phyloP scores from a whole-genome alignment of 2,329 filamentous ascomycete genomes.

The Arthroderma sp. region DNA sequence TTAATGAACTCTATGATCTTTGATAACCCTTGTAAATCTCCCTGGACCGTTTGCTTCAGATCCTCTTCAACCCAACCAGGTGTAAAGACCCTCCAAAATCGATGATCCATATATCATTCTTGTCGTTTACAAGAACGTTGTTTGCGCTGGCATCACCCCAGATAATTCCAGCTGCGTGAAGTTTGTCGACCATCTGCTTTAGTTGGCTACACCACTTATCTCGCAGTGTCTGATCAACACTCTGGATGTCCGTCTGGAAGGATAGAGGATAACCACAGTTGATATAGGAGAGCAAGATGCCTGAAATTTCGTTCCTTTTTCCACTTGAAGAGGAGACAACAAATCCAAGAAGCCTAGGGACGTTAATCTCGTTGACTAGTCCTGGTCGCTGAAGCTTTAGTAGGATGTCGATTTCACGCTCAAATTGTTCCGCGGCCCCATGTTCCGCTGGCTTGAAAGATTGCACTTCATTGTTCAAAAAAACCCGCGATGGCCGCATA shows the following conservation, averaged over 20 bases:
- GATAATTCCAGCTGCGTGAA: conserved; percentile 2
- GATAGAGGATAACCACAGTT: conserved; percentile 1
- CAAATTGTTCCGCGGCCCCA: neutral
- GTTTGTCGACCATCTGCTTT: neutral
- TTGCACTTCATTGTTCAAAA: neutral
- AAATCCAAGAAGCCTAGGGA: conserved; percentile 5
- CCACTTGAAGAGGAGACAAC: conserved; percentile 1
- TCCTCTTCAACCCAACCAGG: conserved; percentile 5
- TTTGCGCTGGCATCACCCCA: conserved; percentile 5
- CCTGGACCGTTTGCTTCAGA: neutral
- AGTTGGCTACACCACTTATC: conserved; percentile 4
- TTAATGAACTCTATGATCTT: neutral
- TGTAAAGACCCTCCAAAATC: conserved; percentile 6
- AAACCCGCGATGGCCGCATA: conserved; percentile 3
- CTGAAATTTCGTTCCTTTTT: conserved; percentile 5
- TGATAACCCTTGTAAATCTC: conserved; percentile 3
- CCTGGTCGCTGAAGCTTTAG: conserved; percentile 2
- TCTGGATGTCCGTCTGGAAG: neutral
- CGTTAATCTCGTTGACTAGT: conserved; percentile 2
- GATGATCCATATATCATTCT: conserved; percentile 1
- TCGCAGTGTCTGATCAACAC: conserved; percentile 2
- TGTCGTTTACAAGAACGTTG: conserved; percentile 2
- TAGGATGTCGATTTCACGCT: conserved; percentile 6
- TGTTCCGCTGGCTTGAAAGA: conserved; percentile 7
- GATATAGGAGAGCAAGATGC: conserved; percentile 6